Conservation (phyloP, 345 rosid species). For the Balakata baccata region DNA sequence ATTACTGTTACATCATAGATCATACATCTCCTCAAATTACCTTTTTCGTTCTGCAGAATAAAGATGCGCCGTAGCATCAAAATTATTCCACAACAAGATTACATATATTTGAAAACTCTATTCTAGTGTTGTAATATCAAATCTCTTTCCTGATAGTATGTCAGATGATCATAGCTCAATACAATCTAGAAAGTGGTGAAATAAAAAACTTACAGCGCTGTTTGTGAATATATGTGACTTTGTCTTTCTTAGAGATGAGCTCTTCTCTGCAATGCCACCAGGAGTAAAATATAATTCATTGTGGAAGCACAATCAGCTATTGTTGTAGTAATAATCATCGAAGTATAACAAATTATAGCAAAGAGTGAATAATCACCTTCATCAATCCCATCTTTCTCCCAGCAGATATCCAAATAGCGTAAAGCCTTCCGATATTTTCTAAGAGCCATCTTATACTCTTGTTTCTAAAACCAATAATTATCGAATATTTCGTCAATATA, state of each 20-base stretch:
- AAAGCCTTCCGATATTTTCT: constrained; percentile 86
- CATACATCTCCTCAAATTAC: neutral
- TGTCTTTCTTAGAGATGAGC: constrained; percentile 70
- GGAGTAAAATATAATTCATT: constrained; percentile 11
- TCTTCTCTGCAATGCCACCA: constrained; percentile 51
- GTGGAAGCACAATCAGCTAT: neutral
- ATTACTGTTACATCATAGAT: neutral
- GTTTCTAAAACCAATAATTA: constrained; percentile 47
- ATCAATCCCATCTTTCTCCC: constrained; percentile 96
- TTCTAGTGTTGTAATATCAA: neutral
- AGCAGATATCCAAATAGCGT: constrained; percentile 81
- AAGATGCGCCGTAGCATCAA: neutral
- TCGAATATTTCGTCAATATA: neutral
- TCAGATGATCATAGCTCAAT: neutral
- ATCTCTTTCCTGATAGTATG: neutral
- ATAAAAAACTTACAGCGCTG: constrained; percentile 63
- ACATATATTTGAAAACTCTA: neutral
- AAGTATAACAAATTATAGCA: neutral
- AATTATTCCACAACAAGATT: neutral
- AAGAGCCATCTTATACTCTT: constrained; percentile 91
- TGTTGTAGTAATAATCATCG: neutral
- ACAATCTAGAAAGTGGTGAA: neutral
- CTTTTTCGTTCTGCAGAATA: neutral
- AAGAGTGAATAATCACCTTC: constrained; percentile 47
- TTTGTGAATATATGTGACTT: constrained; percentile 90